phyloP scores from a whole-genome alignment of 2,329 filamentous ascomycete genomes.

The Penicillium sp. region DNA sequence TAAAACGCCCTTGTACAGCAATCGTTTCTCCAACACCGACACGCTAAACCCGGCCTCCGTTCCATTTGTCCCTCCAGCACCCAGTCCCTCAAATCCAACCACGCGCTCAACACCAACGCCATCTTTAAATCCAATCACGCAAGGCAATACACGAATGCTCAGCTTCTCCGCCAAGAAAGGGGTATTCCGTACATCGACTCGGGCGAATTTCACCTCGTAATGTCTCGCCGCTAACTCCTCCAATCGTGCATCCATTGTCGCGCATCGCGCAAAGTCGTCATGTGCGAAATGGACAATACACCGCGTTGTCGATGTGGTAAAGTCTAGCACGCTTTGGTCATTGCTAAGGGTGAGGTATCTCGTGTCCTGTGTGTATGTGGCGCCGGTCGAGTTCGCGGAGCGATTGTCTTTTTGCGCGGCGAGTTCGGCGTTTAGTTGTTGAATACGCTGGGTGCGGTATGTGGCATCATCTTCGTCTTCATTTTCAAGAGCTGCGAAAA shows the following conservation, averaged over 20 bases:
- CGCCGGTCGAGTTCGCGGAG: constrained; percentile 23
- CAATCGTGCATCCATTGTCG: constrained; percentile 62
- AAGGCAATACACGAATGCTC: constrained; percentile 47
- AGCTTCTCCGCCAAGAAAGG: constrained; percentile 51
- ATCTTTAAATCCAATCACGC: constrained; percentile 51
- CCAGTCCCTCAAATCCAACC: constrained; percentile 50
- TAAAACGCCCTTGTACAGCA: constrained; percentile 42
- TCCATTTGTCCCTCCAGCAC: constrained; percentile 38
- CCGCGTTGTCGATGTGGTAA: constrained; percentile 58
- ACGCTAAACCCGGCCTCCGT: constrained; percentile 39
- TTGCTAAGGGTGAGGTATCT: constrained; percentile 43
- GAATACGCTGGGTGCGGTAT: constrained; percentile 58
- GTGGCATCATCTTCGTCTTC: constrained; percentile 56
- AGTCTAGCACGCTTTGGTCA: constrained; percentile 60
- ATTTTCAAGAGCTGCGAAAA: constrained; percentile 57
- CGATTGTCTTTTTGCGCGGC: constrained; percentile 47
- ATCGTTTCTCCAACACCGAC: constrained; percentile 42
- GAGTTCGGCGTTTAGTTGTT: constrained; percentile 61
- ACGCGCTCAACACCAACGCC: constrained; percentile 46
- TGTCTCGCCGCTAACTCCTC: constrained; percentile 44
- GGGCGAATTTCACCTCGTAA: constrained; percentile 46
- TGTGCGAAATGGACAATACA: constrained; percentile 66
- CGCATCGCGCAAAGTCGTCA: constrained; percentile 62
- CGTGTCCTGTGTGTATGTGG: constrained; percentile 21
- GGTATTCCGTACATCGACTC: constrained; percentile 46